Evolutionary conservation across 108 stramenopile species (phyloP).

Genomic region (Cyclotella baltica): DNA sequence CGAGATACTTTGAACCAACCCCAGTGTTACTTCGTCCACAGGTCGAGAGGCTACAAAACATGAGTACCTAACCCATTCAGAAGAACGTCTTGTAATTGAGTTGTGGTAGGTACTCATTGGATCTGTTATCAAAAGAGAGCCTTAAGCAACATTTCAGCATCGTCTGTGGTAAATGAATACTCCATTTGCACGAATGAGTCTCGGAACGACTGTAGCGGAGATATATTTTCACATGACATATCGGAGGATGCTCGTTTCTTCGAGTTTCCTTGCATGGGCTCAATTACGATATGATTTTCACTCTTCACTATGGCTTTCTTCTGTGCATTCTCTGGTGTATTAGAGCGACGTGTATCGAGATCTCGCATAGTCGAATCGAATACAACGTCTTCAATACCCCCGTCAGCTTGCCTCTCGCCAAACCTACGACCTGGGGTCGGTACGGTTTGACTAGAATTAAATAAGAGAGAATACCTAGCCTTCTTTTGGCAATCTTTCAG

Average conservation of each 20-base stretch:
- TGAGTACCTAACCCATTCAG: too few relatives aligned
- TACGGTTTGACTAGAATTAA: too few relatives aligned
- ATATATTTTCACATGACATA: not conserved
- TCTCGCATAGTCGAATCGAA: not conserved
- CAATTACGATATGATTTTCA: too few relatives aligned
- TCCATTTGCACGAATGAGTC: not conserved
- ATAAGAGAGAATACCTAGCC: not conserved
- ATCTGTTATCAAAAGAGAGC: not conserved
- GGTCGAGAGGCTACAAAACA: too few relatives aligned
- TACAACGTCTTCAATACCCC: not conserved
- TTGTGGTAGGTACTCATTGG: too few relatives aligned
- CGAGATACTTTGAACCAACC: too few relatives aligned
- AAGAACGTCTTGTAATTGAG: too few relatives aligned
- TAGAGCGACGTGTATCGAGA: not conserved
- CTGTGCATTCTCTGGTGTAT: not conserved
- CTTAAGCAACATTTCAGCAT: not conserved
- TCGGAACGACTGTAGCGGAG: not conserved
- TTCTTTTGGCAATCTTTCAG: not conserved
- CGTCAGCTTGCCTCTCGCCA: not conserved
- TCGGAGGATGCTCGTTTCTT: not conserved
- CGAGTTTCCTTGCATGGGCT: too few relatives aligned
- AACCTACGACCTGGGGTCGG: not conserved
- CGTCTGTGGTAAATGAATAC: not conserved
- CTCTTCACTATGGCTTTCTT: not conserved
- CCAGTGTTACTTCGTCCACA: too few relatives aligned